Evolutionary conservation across 306 rosid genomes (phyloP), one percentile per base, ranked within the genome.

Genomic region (Cucumis cinereus): DNA sequence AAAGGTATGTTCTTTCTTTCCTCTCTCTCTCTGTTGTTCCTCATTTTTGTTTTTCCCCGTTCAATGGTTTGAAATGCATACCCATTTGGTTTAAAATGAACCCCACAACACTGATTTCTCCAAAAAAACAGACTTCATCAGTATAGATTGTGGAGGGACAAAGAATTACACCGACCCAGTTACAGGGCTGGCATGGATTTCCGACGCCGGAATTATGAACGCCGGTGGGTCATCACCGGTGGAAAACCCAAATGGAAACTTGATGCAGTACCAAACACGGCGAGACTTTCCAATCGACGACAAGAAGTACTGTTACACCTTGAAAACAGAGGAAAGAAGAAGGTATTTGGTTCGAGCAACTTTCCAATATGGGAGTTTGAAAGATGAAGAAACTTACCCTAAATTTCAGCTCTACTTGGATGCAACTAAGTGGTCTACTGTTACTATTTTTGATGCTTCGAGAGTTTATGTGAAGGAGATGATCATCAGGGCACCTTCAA

Each of bases 81-180:
- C 43, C 14, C 76, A 26, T 71, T 71, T 71, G 15, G 58, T 71
- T 71, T 50, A 17, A 72, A 50, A 28, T 70, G 58, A 47, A 45
- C 9, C 40, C 75, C 23, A 70, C 40, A 0, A 24, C 16, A 8
- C 23, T 45, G 57, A 70, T 82, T 61, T 78, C 68, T 74, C 54
- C 68, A 19, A 75, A 50, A 49, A 38, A 38, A 86, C 89, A 94
- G 97, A 94, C 70, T 94, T 94, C 71, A 17, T 92, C 71, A 94
- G 96, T 83, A 85, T 94, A 83, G 93, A 94, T 73, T 90, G 96
- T 83, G 95, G 95, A 80, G 97, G 96, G 13, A 79, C 93, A 26
- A 77, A 81, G 22, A 87, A 90, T 73, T 88, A 81, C 89, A 92
- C 87, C 10, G 97, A 94, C 84, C 62, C 55, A 69, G 81, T 63